Base-by-base conservation (phyloP, 192 early-diverging fungal species). In the Neocallimastix lanati region DNA sequence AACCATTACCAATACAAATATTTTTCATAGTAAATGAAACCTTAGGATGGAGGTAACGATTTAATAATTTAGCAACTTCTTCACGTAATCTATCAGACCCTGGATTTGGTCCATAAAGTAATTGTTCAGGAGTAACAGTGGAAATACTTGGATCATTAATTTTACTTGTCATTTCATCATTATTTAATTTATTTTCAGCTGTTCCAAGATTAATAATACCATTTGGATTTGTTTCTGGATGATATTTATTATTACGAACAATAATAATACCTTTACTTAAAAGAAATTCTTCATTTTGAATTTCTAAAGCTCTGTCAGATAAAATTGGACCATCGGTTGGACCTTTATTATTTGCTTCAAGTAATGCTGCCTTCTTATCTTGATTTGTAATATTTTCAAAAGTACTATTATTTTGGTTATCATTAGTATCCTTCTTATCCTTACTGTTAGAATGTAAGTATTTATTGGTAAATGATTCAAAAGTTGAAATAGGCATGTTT, bases 141-240 rank as follows among this genome's bases (percentile, higher is more conserved):
- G 30, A 29, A 67, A 33, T 28, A 1, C 28, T 38, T 28, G 78
- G 78, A 67, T 76, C 78, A 40, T 79, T 37, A 80, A 92, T 86
- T 86, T 92, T 91, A 29, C 87, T 82, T 2, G 87, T 25, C 12
- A 95, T 77, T 14, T 91, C 84, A 2, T 80, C 78, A 76, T 77
- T 80, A 83, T 92, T 91, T 30, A 94, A 87, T 77, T 84, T 79
- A 82, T 95, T 96, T 78, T 93, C 91, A 28, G 95, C 95, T 2
- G 92, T 85, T 35, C 94, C 94, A 0, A 94, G 85, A 79, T 95
- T 95, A 80, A 96, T 86, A 79, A 95, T 90, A 28, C 94, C 95
- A n/a, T 77, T 50, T 12, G 90, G 90, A 79, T 94, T 95, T 13
- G 27, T 77, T 40, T 79, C 25, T 67, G 50, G 50, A 67, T 67